Conservation (phyloP, 116 monocot species). For the Dioscorea cayenensis region DNA sequence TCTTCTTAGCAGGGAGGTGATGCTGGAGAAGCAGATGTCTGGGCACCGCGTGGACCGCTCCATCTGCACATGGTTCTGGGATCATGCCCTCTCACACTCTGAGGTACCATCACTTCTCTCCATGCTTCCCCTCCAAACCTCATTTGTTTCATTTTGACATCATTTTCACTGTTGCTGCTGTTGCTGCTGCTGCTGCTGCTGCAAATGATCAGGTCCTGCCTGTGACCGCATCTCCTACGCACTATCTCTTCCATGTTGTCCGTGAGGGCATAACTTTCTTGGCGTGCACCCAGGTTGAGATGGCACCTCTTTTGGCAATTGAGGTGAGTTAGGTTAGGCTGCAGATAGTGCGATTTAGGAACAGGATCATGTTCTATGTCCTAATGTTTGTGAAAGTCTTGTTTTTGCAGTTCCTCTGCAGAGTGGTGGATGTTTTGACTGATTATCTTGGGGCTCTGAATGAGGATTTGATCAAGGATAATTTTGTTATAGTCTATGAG, state of each 20-base stretch:
- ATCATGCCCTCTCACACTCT: constrained; percentile 46
- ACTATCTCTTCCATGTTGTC: constrained; percentile 77
- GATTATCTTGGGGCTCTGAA: constrained; percentile 84
- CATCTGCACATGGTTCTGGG: constrained; percentile 93
- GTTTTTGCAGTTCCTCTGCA: constrained; percentile 73
- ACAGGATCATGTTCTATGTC: too few relatives aligned
- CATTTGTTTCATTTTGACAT: neutral
- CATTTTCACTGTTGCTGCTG: too few relatives aligned
- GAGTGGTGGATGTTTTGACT: constrained; percentile 76
- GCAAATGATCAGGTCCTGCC: constrained; percentile 41
- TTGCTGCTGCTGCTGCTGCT: too few relatives aligned
- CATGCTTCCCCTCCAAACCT: neutral
- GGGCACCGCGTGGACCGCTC: constrained; percentile 78
- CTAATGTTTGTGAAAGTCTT: neutral
- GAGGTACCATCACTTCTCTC: constrained; percentile 33
- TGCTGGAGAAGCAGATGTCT: constrained; percentile 90
- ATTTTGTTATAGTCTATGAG: constrained; percentile 90
- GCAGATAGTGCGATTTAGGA: too few relatives aligned
- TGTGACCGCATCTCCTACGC: constrained; percentile 80
- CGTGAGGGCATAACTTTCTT: constrained; percentile 76
- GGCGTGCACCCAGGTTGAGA: constrained; percentile 85
- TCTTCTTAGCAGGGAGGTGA: constrained; percentile 62
- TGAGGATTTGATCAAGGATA: constrained; percentile 91
- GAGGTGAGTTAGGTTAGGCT: constrained; percentile 31
- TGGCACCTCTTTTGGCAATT: constrained; percentile 74